Evolutionary conservation across 2,329 filamentous ascomycete genomes (phyloP), one percentile per base, ranked within the genome.

Genomic region (Colletotrichum plurivorum): DNA sequence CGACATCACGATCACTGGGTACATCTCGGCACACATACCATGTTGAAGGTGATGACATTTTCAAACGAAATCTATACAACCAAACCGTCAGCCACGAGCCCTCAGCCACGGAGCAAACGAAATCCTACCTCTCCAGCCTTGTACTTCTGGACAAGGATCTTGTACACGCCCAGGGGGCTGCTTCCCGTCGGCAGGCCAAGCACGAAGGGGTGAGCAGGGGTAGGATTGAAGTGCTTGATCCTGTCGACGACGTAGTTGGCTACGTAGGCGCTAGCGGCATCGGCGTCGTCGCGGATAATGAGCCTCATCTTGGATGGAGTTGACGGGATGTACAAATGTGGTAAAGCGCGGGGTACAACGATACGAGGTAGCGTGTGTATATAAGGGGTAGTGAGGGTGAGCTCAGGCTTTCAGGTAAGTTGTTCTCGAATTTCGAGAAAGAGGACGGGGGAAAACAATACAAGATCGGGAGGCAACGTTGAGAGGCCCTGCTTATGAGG

Each of bases 11-110:
- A 56, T 64, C 48, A 43, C 27, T 12, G 9, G 20, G 68, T 18
- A 41, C 13, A 27, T 4, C 18, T 16, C 12, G n/a, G 10, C 31
- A 3, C 48, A 73, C 82, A 67, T 86, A 92, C 91, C 94, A 96
- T 96, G 81, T 96, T 96, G 86, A 97, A 97, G 27, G 94, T 97
- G 77, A 96, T 88, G 76, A 97, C 93, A 91, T 97, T 89, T 76
- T 92, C 90, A 79, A 97, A 97, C 1, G 93, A 95, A 76, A 97
- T 90, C 77, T 93, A 78, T 73, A 76, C 8, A 46, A 76, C 67
- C 22, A 58, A 36, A 10, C 22, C 5, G 58, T 66, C 25, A 59
- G 69, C 54, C 18, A 25, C 18, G 5, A 39, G 8, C 43, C 39
- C 31, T 45, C 65, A 39, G 16, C 8, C 43, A 36, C 10, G 31